Conservation (phyloP, 257 asterid genomes). For the Salvia hispanica region DNA sequence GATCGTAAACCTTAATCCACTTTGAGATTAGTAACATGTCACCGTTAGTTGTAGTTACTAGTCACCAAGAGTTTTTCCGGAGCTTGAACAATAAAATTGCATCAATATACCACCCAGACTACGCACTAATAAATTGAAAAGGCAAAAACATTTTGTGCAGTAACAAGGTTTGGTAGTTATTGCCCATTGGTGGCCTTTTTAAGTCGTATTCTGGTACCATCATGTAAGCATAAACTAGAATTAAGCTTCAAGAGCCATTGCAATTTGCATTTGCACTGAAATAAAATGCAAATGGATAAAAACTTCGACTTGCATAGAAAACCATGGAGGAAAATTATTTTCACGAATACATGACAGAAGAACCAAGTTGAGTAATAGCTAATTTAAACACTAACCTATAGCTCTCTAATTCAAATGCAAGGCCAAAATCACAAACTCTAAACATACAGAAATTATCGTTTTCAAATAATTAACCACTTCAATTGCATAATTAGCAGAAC, state of each 20-base stretch:
- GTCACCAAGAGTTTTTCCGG: background rate
- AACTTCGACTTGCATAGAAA: too few species aligned
- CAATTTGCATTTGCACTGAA: background rate
- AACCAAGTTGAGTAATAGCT: background rate
- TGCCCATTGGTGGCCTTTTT: background rate
- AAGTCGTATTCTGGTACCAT: background rate
- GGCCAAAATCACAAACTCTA: conserved; percentile 7
- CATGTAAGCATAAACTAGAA: background rate
- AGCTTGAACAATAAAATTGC: background rate
- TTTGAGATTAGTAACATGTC: background rate
- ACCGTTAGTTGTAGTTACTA: background rate
- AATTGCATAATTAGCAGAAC: background rate
- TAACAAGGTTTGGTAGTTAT: background rate
- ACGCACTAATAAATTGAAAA: background rate
- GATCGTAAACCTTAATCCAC: background rate
- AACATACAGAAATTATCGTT: background rate
- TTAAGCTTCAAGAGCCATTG: conserved; percentile 2
- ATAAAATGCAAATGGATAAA: background rate
- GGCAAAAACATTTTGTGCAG: background rate
- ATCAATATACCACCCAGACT: background rate
- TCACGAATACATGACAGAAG: background rate
- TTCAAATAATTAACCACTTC: background rate
- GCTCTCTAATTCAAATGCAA: background rate
- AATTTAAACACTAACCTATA: background rate
- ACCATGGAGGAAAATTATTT: background rate